Conservation (phyloP, 441 rosid genomes). For the Erysimum pusillum region DNA sequence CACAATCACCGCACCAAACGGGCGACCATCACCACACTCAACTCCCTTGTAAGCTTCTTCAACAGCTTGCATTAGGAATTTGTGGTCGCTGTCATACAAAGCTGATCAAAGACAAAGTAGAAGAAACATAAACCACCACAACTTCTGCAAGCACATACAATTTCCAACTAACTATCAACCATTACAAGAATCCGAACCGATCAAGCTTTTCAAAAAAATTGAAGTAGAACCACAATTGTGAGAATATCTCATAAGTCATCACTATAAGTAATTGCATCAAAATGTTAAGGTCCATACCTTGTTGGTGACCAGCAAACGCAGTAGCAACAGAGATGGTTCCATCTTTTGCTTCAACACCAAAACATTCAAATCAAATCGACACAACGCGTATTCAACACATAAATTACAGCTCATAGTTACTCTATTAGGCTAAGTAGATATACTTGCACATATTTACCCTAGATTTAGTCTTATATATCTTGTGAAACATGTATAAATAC, state of each 20-base stretch:
- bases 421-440: too few relatives aligned
- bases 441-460: too few relatives aligned
- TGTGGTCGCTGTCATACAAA: neutral
- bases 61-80: conserved; percentile 1
- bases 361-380: neutral
- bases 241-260: neutral
- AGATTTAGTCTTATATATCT: too few relatives aligned
- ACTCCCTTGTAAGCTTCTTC: neutral
- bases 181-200: too few relatives aligned
- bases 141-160: neutral
- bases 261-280: conserved; percentile 11
- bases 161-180: conserved; percentile 5
- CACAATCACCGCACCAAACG: conserved; percentile 6
- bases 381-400: neutral
- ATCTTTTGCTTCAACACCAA: conserved; percentile 61
- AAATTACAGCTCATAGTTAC: conserved; percentile 6
- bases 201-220: too few relatives aligned
- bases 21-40: neutral
- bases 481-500: too few relatives aligned
- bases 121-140: conserved; percentile 20
- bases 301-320: conserved; percentile 85
- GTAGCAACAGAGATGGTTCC: conserved; percentile 85
- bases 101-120: conserved; percentile 4
- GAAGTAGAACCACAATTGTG: too few relatives aligned
- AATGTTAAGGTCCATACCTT: conserved; percentile 56